A percentile compares a stretch with the other conserved stretches of the same genome.
Evolutionary conservation across 331 rosid genomes (phyloP).

Genomic region (Quercus lobata): DNA sequence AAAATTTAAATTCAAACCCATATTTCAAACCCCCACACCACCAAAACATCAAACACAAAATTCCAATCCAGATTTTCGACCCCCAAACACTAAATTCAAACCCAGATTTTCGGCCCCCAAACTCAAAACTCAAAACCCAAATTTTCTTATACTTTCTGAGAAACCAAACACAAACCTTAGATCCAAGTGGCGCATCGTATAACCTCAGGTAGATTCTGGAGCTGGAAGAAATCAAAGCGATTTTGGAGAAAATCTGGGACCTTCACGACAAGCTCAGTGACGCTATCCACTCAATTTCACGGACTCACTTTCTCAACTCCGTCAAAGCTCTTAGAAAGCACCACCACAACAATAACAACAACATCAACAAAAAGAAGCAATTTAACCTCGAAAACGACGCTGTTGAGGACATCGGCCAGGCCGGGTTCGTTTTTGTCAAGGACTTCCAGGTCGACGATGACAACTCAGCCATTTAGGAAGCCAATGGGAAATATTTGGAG

Average conservation of each 20-base stretch:
- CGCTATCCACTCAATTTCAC: conserved; percentile 80
- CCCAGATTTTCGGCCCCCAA: too few relatives aligned
- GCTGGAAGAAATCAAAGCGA: conserved; percentile 73
- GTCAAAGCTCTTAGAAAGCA: conserved; percentile 35
- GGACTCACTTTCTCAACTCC: conserved; percentile 80
- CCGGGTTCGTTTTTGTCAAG: conserved; percentile 62
- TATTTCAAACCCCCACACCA: too few relatives aligned
- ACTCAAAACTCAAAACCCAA: too few relatives aligned
- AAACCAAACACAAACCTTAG: too few relatives aligned
- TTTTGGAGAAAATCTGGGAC: conserved; percentile 91
- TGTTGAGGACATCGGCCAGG: conserved; percentile 5
- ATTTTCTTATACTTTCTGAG: too few relatives aligned
- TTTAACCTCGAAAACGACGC: background rate
- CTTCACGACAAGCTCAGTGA: conserved; percentile 96
- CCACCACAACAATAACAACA: too few relatives aligned
- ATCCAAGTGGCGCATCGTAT: too few relatives aligned
- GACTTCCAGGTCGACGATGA: conserved; percentile 41
- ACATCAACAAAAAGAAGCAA: conserved; percentile 11
- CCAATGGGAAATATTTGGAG: background rate
- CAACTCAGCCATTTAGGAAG: conserved; percentile 54
- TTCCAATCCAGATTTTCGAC: too few relatives aligned
- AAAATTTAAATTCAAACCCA: too few relatives aligned
- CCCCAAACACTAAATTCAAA: too few relatives aligned
- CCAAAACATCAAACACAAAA: too few relatives aligned
- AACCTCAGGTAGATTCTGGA: conserved; percentile 21